A percentile compares a stretch with the other conserved stretches of the same genome.
phyloP scores from a whole-genome alignment of 129 eudicot genomes.

The Logfia minima region DNA sequence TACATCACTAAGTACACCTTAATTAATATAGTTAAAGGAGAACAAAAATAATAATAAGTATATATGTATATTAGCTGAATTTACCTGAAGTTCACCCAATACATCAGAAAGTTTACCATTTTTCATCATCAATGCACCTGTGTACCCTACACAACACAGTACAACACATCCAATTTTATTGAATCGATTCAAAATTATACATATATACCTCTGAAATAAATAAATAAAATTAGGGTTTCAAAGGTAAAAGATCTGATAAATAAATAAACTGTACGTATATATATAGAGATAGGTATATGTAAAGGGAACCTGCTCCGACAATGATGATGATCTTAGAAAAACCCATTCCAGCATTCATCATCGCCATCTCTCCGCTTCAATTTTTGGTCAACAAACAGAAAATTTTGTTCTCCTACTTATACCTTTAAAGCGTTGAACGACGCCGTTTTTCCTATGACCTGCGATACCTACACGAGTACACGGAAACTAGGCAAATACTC shows the following conservation, averaged over 20 bases:
- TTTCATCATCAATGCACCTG: constrained; percentile 64
- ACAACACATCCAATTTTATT: neutral
- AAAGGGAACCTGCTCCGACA: constrained; percentile 74
- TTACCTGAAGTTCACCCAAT: no score
- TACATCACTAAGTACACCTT: no score
- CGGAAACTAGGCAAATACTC: neutral
- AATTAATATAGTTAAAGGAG: no score
- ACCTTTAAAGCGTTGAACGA: neutral
- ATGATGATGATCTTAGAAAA: constrained; percentile 66
- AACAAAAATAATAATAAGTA: no score
- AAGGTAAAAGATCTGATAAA: neutral
- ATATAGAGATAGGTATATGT: neutral
- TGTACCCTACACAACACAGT: constrained; percentile 52
- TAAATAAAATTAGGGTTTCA: constrained; percentile 19
- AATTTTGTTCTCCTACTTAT: neutral
- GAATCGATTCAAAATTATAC: neutral
- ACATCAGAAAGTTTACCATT: constrained; percentile 62
- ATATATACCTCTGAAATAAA: neutral
- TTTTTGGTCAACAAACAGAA: neutral
- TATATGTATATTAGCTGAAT: no score
- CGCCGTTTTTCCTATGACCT: neutral
- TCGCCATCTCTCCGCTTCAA: constrained; percentile 43
- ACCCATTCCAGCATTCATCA: constrained; percentile 81
- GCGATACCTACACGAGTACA: neutral
- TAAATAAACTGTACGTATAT: neutral